Conservation (phyloP, 176 grass and related monocot genomes). For the Aegilops speltoides region DNA sequence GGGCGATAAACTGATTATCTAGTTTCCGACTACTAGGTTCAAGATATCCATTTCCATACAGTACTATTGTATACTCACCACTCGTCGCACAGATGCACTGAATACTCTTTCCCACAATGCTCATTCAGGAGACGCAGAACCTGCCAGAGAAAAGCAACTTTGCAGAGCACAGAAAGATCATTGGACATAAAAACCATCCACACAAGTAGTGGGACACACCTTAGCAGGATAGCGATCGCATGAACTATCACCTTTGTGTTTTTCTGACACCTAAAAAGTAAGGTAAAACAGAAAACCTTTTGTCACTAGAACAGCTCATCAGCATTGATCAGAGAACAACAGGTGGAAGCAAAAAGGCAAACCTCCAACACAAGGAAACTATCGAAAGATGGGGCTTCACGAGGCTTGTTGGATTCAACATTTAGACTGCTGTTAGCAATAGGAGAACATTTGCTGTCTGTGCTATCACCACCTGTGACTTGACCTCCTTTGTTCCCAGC, state of each 20-base stretch:
- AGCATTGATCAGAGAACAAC: neutral
- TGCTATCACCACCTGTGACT: constrained; percentile 13
- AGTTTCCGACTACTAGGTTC: neutral
- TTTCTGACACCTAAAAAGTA: constrained; percentile 80
- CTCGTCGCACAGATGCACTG: constrained; percentile 71
- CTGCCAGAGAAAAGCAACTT: constrained; percentile 38
- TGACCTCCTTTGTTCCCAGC: constrained; percentile 22
- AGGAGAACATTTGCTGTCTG: constrained; percentile 3
- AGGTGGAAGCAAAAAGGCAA: constrained; percentile 7
- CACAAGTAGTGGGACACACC: constrained; percentile 37
- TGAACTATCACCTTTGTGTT: constrained; percentile 56
- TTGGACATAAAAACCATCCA: neutral
- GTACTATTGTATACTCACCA: constrained; percentile 59
- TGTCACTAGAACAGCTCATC: neutral
- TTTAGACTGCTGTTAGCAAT: constrained; percentile 13
- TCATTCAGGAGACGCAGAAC: constrained; percentile 87
- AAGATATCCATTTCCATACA: neutral
- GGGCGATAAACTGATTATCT: neutral
- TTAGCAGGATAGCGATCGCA: constrained; percentile 56
- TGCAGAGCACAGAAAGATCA: neutral
- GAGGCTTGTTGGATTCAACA: constrained; percentile 23
- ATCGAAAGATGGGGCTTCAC: constrained; percentile 34
- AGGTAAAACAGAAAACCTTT: constrained; percentile 1
- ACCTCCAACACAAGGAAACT: constrained; percentile 95
- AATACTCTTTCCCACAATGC: constrained; percentile 61